A percentile compares a stretch with the other conserved stretches of the same genome.
These are phyloP conservation scores for Podila verticillata DNA, from an alignment of 192 early-diverging fungal species.

Conservation along the genomic window DNA sequence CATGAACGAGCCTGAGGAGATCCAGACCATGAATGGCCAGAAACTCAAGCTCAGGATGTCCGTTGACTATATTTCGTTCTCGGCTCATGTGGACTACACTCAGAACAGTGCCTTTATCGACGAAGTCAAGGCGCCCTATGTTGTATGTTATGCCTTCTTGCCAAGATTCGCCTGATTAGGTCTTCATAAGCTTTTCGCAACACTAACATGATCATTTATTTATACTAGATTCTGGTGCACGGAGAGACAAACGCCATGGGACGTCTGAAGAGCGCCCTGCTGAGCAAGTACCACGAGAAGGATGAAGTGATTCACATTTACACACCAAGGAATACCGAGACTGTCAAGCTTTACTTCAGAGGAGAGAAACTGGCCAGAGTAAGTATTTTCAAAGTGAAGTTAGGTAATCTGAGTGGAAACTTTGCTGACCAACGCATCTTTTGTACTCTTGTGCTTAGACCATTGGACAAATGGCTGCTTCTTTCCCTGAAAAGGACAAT, in stretches of 20 bases:
- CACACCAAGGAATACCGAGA: slow-evolving; percentile 90
- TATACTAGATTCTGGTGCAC: slow-evolving; percentile 83
- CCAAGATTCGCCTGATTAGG: neutral
- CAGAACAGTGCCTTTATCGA: slow-evolving; percentile 98
- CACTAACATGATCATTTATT: neutral
- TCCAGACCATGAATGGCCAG: slow-evolving; percentile 81
- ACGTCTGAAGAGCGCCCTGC: slow-evolving; percentile 84
- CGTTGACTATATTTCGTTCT: slow-evolving; percentile 96
- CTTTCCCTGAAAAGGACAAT: slow-evolving; percentile 74
- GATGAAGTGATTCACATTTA: slow-evolving; percentile 86
- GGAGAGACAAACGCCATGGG: slow-evolving; percentile 97
- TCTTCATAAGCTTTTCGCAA: neutral
- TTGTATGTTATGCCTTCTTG: slow-evolving; percentile 59
- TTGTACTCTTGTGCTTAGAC: slow-evolving; percentile 52
- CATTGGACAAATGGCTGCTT: slow-evolving; percentile 85
- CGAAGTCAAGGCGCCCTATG: slow-evolving; percentile 89
- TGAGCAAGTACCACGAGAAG: slow-evolving; percentile 81
- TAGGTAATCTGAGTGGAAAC: too few species aligned
- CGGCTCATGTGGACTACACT: slow-evolving; percentile 96
- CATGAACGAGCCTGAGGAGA: slow-evolving; percentile 88
- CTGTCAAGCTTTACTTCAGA: slow-evolving; percentile 90
- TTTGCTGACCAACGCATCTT: too few species aligned
- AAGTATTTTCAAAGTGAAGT: neutral
- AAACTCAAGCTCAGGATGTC: slow-evolving; percentile 83
- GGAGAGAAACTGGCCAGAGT: slow-evolving; percentile 96